phyloP scores from a whole-genome alignment of 148 eudicot species.

The Rhododendron molle region DNA sequence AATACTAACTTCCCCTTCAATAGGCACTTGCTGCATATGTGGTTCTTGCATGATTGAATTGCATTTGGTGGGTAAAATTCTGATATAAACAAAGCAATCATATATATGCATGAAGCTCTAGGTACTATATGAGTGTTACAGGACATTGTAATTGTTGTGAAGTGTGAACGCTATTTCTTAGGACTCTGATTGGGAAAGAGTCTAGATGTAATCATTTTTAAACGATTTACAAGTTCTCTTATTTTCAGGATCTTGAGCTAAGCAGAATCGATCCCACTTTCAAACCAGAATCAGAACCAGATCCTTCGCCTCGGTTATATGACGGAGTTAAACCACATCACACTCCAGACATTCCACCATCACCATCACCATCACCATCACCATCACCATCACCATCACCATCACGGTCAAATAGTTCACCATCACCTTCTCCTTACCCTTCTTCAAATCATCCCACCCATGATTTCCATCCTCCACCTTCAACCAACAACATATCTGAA shows the following conservation, averaged over 20 bases:
- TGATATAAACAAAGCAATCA: background rate
- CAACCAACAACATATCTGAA: constrained; percentile 36
- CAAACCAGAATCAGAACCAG: constrained; percentile 33
- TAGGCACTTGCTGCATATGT: background rate
- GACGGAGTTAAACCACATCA: constrained; percentile 36
- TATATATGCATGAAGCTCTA: background rate
- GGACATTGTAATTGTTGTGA: background rate
- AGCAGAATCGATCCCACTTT: constrained; percentile 32
- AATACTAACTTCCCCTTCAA: background rate
- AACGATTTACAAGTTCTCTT: no score
- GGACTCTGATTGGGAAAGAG: no score
- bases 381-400: constrained; percentile 10
- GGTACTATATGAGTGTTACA: background rate
- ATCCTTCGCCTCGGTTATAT: constrained; percentile 36
- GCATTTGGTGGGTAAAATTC: background rate
- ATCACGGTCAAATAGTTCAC: constrained; percentile 14
- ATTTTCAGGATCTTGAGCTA: constrained; percentile 43
- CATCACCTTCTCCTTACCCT: constrained; percentile 39
- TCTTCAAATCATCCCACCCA: constrained; percentile 45
- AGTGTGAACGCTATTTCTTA: no score
- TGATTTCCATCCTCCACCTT: constrained; percentile 41
- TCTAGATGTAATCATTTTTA: no score
- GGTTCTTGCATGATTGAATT: background rate
- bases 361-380: background rate
- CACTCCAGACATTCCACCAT: constrained; percentile 29